Evolutionary conservation across 306 rosid species (phyloP), one percentile per base, ranked within the genome.

Genomic region (Rosa persica): DNA sequence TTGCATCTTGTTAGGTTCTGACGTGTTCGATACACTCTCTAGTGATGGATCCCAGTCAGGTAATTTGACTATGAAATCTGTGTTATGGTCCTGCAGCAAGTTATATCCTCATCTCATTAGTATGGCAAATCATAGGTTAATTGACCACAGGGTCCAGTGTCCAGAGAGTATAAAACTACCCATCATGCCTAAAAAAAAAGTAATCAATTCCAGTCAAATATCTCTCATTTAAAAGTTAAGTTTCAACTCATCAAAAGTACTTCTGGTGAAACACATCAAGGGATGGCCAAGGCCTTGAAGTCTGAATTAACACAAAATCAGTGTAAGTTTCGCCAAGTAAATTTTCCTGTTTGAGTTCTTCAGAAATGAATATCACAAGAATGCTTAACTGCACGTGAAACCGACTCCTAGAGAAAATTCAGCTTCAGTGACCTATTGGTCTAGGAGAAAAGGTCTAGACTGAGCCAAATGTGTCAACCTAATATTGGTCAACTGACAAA

Each of bases 1-100:
- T 74, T 77, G 81, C 81, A 49, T 40, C 70, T 46, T 58, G 49
- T 76, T 79, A 72, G 67, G 75, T 62, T 82, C 85, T 48, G 84
- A 72, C 12, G 23, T 30, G 38, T 81, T 68, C 36, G 86, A 76
- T 80, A 61, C 25, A 39, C 38, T 73, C 49, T 73, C 66, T 61
- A 75, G 17, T 66, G 92, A 84, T 25, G 98, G 97, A 77, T 89
- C 88, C 97, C 97, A 92, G 73, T 92, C 98, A 5, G 98, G 98
- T 81, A 95, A 83, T 89, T 88, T 75, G 76, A 85, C 97, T 40
- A 92, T 89, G 68, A 82, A 92, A 87, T 95, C 98, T 65, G 78
- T 83, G 86, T 95, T 94, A 81, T 94, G 98, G 87, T 94, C 92
- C 98, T 94, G 93, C 67, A 74, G 65, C 68, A 58, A 76, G 71